A percentile compares a stretch with the other conserved stretches of the same genome.
Conservation (phyloP, 805 yeast species). For the Barnettozyma botsteinii region DNA sequence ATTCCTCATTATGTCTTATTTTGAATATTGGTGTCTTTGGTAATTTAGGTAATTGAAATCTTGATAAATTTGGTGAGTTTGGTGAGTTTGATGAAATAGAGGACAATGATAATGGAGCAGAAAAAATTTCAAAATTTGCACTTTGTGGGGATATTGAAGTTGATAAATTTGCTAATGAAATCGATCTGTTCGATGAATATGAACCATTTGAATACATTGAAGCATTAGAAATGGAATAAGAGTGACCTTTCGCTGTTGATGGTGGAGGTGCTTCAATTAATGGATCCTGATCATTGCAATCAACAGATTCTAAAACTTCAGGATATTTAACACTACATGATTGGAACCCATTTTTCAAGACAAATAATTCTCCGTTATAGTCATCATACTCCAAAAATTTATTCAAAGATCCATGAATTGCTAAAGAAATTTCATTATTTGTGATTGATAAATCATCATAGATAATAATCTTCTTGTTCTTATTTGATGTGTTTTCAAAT, state of each 20-base stretch:
- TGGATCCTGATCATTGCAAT: not conserved
- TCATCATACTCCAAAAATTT: constrained; percentile 38
- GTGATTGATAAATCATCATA: constrained; percentile 20
- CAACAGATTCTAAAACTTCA: constrained; percentile 17
- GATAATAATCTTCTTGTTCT: constrained; percentile 15
- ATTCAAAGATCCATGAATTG: constrained; percentile 40
- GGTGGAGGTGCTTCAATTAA: too few relatives aligned
- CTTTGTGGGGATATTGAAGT: constrained; percentile 9
- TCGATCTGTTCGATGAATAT: constrained; percentile 16
- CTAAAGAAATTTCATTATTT: constrained; percentile 28
- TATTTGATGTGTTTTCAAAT: constrained; percentile 4
- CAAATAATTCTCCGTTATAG: constrained; percentile 37
- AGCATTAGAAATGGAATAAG: not conserved
- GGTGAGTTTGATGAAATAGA: constrained; percentile 19
- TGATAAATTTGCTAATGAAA: constrained; percentile 17
- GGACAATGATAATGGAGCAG: constrained; percentile 6
- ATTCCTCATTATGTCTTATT: constrained; percentile 51
- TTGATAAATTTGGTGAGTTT: constrained; percentile 31
- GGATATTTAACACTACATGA: constrained; percentile 30
- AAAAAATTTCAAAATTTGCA: constrained; percentile 1
- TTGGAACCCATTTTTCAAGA: constrained; percentile 38
- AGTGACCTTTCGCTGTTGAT: not conserved
- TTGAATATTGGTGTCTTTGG: constrained; percentile 39
- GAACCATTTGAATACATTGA: not conserved
- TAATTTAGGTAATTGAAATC: constrained; percentile 47